phyloP scores from a whole-genome alignment of 305 asterid species.

The Fraxinus ornus region DNA sequence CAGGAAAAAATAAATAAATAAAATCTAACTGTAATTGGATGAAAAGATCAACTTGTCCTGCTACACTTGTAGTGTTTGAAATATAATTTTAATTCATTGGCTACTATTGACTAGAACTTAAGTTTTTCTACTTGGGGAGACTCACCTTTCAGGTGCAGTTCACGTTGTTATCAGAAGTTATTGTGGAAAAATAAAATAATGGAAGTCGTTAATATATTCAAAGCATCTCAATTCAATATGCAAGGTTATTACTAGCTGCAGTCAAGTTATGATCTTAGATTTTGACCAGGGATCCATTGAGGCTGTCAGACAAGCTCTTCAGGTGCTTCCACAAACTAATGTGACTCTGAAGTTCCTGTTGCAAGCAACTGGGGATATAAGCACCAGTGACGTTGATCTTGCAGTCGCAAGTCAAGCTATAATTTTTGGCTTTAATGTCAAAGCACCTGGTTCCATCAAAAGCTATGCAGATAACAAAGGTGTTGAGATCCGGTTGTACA shows the following conservation, averaged over 20 bases:
- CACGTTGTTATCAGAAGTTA: not conserved
- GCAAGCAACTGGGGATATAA: slow-evolving; percentile 94
- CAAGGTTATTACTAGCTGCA: not conserved
- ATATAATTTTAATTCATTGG: not conserved
- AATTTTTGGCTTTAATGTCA: slow-evolving; percentile 87
- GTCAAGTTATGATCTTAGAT: slow-evolving; percentile 24
- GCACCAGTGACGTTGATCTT: slow-evolving; percentile 85
- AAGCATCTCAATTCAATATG: not conserved
- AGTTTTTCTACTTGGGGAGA: not conserved
- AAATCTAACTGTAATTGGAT: not conserved
- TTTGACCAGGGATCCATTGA: slow-evolving; percentile 81
- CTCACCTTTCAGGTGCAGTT: not conserved
- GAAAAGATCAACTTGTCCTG: not conserved
- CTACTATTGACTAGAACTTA: not conserved
- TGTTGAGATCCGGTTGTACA: slow-evolving; percentile 80
- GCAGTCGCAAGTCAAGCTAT: slow-evolving; percentile 89
- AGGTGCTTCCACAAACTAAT: slow-evolving; percentile 87
- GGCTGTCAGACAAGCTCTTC: slow-evolving; percentile 92
- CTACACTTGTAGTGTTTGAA: not conserved
- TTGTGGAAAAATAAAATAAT: not conserved
- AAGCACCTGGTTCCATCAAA: slow-evolving; percentile 78
- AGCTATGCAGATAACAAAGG: slow-evolving; percentile 65
- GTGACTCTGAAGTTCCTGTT: slow-evolving; percentile 86
- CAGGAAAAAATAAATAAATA: not conserved
- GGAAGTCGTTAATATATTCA: not conserved